Evolutionary conservation across 106 monocot genomes (phyloP), one percentile per base, ranked within the genome.

Genomic region (Dendrobium catenatum): DNA sequence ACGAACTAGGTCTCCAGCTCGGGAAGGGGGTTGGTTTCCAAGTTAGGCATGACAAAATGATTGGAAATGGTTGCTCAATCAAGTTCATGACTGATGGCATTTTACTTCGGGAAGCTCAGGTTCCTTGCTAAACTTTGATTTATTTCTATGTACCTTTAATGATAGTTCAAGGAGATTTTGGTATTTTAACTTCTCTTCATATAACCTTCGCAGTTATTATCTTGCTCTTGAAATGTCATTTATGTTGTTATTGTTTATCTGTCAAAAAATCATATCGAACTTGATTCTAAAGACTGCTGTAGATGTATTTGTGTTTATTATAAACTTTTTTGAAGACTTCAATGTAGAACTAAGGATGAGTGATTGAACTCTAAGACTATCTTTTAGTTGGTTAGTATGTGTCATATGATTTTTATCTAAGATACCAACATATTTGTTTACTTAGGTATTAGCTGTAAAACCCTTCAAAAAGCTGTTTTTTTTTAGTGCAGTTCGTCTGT

Each of bases 21-120:
- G 95, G 99, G 11, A 95, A 85, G 74, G 93, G 93, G 70, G 86
- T 99, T 84, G 99, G 99, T 24, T 99, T 90, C 91, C 99, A 99
- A 95, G 95, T 99, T 56, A 84, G 95, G 78, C 91, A 99, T 88
- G 95, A 99, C 72, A 93, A 89, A 88, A 87, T 80, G 91, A 88
- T 99, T 66, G 91, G 90, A 81, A 85, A 83, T 46, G 79, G 59
- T 54, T 99, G 95, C 81, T 87, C 88, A 6, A 90, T 99, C 77
- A 99, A 99, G 84, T 99, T 99, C 79, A 99, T 99, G 99, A 99
- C 99, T 24, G 99, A 99, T 86, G 99, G 99, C 41, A 99, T 99
- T 89, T 86, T 99, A 79, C 91, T 99, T 81, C 91, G 98, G 80
- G 95, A 99, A 86, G 79, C 93, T 43, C 95, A 99, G 95, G 99